Base-by-base conservation (phyloP, 768 basidiomycete species). In the Phaffia australis region DNA sequence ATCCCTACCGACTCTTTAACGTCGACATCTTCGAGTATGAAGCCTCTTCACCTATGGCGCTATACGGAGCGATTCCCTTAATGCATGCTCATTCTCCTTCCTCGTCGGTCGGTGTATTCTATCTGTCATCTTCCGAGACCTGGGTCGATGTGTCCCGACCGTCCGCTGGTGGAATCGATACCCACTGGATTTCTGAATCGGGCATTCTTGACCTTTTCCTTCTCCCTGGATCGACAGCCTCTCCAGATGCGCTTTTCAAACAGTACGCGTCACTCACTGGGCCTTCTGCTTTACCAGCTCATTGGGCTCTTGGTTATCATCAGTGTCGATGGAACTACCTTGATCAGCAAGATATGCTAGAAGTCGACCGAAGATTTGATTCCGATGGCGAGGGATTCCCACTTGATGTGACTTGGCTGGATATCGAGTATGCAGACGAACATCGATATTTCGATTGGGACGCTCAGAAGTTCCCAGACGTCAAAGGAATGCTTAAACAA, bases 371-470 rank as follows among this genome's bases (percentile, higher is more conserved):
- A 73, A 81, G 86, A 60, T 95, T 99, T 72, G 95, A 99, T 67
- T 46, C 42, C 0, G 55, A 61, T 21, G 66, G 66, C n/a, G 89
- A 93, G 71, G 88, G 87, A 51, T 89, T 97, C 65, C 95, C 95
- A 0, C 84, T 98, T 16, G 94, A 97, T 73, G 91, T 93, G 3
- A 86, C 97, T 74, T 97, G 93, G 94, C 82, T 97, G 52, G 94
- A 95, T 77, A 95, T 98, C 72, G 94, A 95, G 75, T 95, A 95
- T 76, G 79, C 93, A 0, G 84, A 87, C 54, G 89, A 90, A 55
- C 90, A 95, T 78, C 87, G 90, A 76, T 98, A 99, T 81, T 91
- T 98, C 76, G 88, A 97, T 70, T 99, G 95, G 95, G 85, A 97
- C 72, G 79, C 85, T 68, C 87, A 87, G 77, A 83, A 80, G 48